Conservation (phyloP, 495 filamentous ascomycete species). For the Neohortaea acidophila region DNA sequence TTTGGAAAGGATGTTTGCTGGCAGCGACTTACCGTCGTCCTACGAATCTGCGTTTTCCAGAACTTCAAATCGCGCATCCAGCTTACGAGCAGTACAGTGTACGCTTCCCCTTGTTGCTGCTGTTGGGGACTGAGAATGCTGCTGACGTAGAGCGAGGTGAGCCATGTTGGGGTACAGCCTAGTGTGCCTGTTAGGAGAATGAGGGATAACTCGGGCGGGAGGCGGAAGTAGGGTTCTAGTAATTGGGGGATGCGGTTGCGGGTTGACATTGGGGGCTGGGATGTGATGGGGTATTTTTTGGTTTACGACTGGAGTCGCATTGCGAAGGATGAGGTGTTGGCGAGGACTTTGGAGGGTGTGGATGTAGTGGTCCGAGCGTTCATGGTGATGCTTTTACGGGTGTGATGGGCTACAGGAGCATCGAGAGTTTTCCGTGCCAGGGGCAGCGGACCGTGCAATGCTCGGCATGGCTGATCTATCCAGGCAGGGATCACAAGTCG, state of each 20-base stretch:
- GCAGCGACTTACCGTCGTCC: slow-evolving; percentile 17
- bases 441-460: too few species aligned
- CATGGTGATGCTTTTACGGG: too few species aligned
- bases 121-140: slow-evolving; percentile 29
- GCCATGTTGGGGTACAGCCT: slow-evolving; percentile 28
- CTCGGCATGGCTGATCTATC: too few species aligned
- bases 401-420: too few species aligned
- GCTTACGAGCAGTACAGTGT: slow-evolving; percentile 56
- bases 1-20: neutral
- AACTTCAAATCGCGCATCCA: slow-evolving; percentile 62
- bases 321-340: too few species aligned
- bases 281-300: too few species aligned
- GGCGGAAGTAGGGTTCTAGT: slow-evolving; percentile 47
- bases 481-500: too few species aligned
- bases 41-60: slow-evolving; percentile 38
- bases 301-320: too few species aligned
- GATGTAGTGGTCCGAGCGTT: too few species aligned
- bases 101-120: slow-evolving; percentile 3
- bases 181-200: slow-evolving; percentile 50
- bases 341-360: too few species aligned
- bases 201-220: slow-evolving; percentile 37
- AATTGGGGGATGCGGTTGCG: slow-evolving; percentile 43
- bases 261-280: slow-evolving; percentile 12
- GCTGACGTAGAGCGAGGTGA: slow-evolving; percentile 35
- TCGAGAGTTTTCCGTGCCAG: too few species aligned